These are phyloP conservation scores for Pleurotus djamor DNA, from an alignment of 768 basidiomycete genomes.

Conservation along the genomic window DNA sequence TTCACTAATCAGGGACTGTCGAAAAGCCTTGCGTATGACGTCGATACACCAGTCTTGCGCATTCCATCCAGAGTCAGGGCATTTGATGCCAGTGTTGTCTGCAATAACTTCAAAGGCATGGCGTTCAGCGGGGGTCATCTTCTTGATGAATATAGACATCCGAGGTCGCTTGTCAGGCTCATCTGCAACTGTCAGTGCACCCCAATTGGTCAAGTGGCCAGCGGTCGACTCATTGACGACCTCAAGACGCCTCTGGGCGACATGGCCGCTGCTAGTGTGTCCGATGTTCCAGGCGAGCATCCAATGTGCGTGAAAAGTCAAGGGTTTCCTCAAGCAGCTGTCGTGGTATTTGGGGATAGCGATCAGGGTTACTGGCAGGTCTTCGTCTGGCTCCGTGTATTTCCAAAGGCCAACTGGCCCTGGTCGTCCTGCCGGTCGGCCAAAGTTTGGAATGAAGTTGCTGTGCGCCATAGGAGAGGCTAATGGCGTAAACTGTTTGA, in stretches of 20 bases:
- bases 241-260: background rate
- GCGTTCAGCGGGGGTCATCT: background rate
- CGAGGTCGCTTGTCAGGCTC: background rate
- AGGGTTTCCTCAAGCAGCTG: background rate
- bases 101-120: background rate
- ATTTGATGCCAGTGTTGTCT: background rate
- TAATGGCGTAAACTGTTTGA: too few relatives aligned
- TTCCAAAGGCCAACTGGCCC: background rate
- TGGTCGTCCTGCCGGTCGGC: background rate
- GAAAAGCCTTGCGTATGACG: background rate
- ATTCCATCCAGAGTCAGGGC: background rate
- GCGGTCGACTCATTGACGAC: background rate
- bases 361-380: background rate
- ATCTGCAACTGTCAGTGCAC: background rate
- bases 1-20: background rate
- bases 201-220: background rate
- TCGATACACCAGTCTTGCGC: background rate
- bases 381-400: background rate
- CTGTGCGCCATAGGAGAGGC: background rate
- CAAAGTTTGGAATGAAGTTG: background rate
- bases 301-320: background rate
- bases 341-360: background rate
- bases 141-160: background rate
- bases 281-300: background rate
- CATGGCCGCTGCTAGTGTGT: background rate